These are phyloP conservation scores for Aleurites moluccanus DNA, from an alignment of 441 rosid genomes.

Conservation along the genomic window DNA sequence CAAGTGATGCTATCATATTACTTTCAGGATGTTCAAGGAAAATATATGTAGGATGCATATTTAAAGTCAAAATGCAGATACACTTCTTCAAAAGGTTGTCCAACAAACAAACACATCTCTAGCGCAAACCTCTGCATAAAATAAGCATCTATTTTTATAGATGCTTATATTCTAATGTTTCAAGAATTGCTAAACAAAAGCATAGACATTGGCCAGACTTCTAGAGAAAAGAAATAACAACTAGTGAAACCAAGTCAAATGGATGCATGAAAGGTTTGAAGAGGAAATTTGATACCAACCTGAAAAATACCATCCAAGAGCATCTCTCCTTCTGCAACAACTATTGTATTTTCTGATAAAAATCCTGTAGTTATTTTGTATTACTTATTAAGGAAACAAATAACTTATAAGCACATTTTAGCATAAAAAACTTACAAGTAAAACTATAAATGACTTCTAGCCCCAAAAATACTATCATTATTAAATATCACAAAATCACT, in stretches of 20 bases:
- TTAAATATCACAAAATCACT: neutral
- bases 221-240: neutral
- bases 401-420: neutral
- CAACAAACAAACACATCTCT: neutral
- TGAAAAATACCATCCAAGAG: slow-evolving; percentile 70
- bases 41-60: neutral
- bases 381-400: slow-evolving; percentile 51
- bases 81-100: neutral
- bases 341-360: slow-evolving; percentile 87
- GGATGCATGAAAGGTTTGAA: slow-evolving; percentile 4
- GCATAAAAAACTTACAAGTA: neutral
- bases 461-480: neutral
- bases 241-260: neutral
- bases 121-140: neutral
- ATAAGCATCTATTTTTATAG: neutral
- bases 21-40: neutral
- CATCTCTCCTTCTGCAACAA: slow-evolving; percentile 94
- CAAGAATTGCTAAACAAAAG: neutral
- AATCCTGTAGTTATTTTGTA: slow-evolving; percentile 92
- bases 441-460: neutral
- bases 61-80: neutral
- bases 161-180: neutral
- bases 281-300: slow-evolving; percentile 44
- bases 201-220: slow-evolving; percentile 5
- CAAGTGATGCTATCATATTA: neutral